phyloP scores from a whole-genome alignment of 169 alveolate genomes.

The Plasmodium knowlesi region DNA sequence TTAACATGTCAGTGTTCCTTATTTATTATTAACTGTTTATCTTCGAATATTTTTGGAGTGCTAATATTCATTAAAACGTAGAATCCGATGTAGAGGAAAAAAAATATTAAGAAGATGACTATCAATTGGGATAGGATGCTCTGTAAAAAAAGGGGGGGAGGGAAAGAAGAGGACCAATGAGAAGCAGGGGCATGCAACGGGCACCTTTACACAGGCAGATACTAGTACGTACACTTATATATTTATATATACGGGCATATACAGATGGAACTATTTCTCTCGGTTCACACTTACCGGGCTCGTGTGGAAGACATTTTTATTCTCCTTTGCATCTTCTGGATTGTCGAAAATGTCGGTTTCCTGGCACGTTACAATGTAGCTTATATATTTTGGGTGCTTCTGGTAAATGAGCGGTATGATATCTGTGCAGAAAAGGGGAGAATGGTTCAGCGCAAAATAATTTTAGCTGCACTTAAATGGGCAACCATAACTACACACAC shows the following conservation, averaged over 20 bases:
- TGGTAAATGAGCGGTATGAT: constrained; percentile 24
- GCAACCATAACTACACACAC: neutral
- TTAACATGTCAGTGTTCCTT: constrained; percentile 56
- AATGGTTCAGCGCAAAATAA: neutral
- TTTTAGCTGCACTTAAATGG: neutral
- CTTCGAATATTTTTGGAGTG: constrained; percentile 68
- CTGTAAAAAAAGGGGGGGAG: neutral
- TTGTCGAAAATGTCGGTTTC: constrained; percentile 64
- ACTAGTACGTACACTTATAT: neutral
- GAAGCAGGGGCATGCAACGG: neutral
- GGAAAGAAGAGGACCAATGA: neutral
- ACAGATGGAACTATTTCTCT: neutral
- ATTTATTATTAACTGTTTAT: constrained; percentile 69
- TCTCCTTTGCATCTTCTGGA: constrained; percentile 47
- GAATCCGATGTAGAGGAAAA: constrained; percentile 60
- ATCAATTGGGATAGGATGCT: constrained; percentile 49
- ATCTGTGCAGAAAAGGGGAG: constrained; percentile 18
- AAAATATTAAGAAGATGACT: constrained; percentile 39
- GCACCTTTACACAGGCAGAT: neutral
- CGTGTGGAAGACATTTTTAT: constrained; percentile 62
- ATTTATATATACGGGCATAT: neutral
- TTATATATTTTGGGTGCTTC: constrained; percentile 63
- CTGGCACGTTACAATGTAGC: constrained; percentile 42
- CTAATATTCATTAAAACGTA: constrained; percentile 36
- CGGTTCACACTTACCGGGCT: constrained; percentile 54